phyloP scores from a whole-genome alignment of 2,329 filamentous ascomycete species.

The Periglandula ipomoeae region DNA sequence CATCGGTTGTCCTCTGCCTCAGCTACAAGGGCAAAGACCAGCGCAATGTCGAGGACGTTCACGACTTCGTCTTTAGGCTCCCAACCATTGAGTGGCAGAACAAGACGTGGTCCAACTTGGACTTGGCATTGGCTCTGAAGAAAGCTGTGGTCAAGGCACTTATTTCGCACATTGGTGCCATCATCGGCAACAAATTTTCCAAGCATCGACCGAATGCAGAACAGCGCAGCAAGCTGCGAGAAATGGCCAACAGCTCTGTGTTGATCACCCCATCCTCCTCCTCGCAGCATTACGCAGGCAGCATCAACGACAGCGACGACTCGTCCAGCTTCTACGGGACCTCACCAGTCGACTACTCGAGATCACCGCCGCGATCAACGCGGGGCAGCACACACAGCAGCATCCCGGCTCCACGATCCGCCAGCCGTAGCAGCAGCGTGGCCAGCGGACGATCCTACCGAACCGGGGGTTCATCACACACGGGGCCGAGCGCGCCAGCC shows the following conservation, averaged over 20 bases:
- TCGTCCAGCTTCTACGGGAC: conserved; percentile 44
- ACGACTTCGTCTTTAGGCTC: conserved; percentile 94
- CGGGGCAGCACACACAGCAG: conserved; percentile 39
- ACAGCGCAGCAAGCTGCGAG: conserved; percentile 69
- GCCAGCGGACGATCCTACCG: conserved; percentile 36
- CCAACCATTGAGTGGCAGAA: conserved; percentile 93
- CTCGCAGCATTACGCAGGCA: conserved; percentile 29
- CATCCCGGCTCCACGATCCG: conserved; percentile 33
- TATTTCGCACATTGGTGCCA: conserved; percentile 90
- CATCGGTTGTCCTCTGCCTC: conserved; percentile 87
- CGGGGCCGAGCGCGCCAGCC: conserved; percentile 24
- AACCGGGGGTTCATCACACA: conserved; percentile 21
- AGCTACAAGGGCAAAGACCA: conserved; percentile 95
- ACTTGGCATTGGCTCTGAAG: conserved; percentile 85
- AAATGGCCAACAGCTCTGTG: conserved; percentile 71
- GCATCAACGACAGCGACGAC: conserved; percentile 46
- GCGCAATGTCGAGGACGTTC: conserved; percentile 91
- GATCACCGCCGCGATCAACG: conserved; percentile 47
- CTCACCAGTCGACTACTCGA: conserved; percentile 48
- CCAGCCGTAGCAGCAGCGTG: conserved; percentile 45
- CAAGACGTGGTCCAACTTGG: conserved; percentile 98
- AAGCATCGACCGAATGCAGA: conserved; percentile 75
- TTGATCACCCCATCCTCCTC: conserved; percentile 37
- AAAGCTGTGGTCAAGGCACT: conserved; percentile 89
- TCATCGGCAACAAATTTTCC: conserved; percentile 94